Evolutionary conservation across 306 rosid species (phyloP).

Genomic region (Crotalaria pallida): DNA sequence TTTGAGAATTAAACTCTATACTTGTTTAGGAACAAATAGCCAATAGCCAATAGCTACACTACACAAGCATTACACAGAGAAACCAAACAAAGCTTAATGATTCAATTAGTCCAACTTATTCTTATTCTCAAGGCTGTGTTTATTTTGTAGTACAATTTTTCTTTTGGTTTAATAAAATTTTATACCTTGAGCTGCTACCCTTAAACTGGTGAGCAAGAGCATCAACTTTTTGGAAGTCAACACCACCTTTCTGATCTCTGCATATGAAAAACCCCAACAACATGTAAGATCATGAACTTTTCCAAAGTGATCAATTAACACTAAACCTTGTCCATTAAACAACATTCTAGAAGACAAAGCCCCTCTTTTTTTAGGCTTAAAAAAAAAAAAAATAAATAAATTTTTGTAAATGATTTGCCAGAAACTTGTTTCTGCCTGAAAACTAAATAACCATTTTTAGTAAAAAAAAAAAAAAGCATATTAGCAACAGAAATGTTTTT

Average conservation of each 20-base stretch:
- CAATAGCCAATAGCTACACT: not conserved
- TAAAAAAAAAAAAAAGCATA: too few species aligned
- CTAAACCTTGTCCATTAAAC: not conserved
- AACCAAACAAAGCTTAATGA: not conserved
- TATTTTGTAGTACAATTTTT: not conserved
- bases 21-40: not conserved
- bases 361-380: too few species aligned
- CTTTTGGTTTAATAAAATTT: not conserved
- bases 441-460: too few species aligned
- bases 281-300: slow-evolving; percentile 14
- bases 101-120: not conserved
- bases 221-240: slow-evolving; percentile 87
- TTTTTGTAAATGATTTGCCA: too few species aligned
- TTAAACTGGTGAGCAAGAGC: slow-evolving; percentile 94
- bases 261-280: slow-evolving; percentile 14
- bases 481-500: too few species aligned
- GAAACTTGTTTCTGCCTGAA: too few species aligned
- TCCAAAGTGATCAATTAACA: slow-evolving; percentile 10
- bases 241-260: slow-evolving; percentile 61
- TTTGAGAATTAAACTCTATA: not conserved
- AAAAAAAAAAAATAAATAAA: too few species aligned
- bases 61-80: not conserved
- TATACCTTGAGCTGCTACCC: slow-evolving; percentile 97
- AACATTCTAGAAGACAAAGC: not conserved
- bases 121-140: not conserved